Percentiles rank a stretch among this genome's conserved stretches.
phyloP scores from a whole-genome alignment of 2,329 filamentous ascomycete species.

The Rhinocladiella similis region DNA sequence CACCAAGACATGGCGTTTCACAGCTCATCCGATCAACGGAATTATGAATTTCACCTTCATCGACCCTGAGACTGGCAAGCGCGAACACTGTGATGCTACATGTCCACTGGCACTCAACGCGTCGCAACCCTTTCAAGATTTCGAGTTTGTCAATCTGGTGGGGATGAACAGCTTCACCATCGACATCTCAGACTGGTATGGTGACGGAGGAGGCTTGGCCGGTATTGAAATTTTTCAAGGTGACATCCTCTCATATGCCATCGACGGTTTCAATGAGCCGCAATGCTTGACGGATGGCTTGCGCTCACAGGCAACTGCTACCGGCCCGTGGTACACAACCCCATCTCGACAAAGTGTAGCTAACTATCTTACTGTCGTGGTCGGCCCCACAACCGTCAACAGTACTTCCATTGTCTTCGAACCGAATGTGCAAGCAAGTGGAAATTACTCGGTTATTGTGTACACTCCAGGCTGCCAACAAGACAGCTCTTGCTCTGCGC shows the following conservation, averaged over 20 bases:
- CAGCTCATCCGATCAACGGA: conserved; percentile 79
- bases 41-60: conserved; percentile 96
- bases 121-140: conserved; percentile 75
- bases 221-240: conserved; percentile 87
- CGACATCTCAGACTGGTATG: conserved; percentile 85
- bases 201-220: conserved; percentile 76
- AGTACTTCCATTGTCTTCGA: conserved; percentile 69
- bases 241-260: conserved; percentile 78
- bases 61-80: conserved; percentile 69
- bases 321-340: conserved; percentile 70
- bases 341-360: conserved; percentile 70
- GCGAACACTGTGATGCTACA: conserved; percentile 71
- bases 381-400: conserved; percentile 59
- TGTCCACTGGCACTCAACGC: conserved; percentile 79
- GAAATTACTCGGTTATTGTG: conserved; percentile 86
- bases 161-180: conserved; percentile 86
- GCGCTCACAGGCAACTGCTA: conserved; percentile 63
- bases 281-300: conserved; percentile 63
- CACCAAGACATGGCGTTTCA: conserved; percentile 84
- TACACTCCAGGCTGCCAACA: conserved; percentile 90
- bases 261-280: conserved; percentile 86
- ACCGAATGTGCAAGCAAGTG: conserved; percentile 83
- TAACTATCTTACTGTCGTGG: conserved; percentile 71
- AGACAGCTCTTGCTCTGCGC: conserved; percentile 71
- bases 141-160: conserved; percentile 82